These are phyloP conservation scores for Colletotrichum sidae DNA, from an alignment of 2,329 filamentous ascomycete genomes.

Conservation along the genomic window DNA sequence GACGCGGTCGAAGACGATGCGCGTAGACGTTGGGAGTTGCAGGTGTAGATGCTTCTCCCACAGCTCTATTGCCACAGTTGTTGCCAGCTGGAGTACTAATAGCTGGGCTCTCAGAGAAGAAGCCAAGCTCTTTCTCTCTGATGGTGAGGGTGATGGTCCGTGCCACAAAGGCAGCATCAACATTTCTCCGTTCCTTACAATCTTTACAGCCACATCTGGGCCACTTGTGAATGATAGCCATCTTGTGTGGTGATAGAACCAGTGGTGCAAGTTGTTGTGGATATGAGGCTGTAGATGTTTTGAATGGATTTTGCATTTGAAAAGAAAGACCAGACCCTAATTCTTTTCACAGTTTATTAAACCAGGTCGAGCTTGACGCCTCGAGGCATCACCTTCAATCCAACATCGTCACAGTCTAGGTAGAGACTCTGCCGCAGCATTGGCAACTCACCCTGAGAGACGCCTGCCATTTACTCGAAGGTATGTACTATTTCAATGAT, in stretches of 20 bases:
- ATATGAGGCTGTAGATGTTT: too few relatives aligned
- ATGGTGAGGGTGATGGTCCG: constrained; percentile 19
- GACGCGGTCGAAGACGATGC: constrained; percentile 32
- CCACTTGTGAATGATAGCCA: neutral
- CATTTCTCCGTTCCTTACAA: constrained; percentile 29
- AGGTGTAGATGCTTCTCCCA: constrained; percentile 6
- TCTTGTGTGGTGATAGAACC: constrained; percentile 2
- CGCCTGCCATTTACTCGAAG: neutral
- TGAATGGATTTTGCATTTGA: neutral
- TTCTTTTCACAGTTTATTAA: too few relatives aligned
- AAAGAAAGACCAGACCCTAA: neutral
- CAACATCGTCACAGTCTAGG: too few relatives aligned
- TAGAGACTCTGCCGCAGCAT: too few relatives aligned
- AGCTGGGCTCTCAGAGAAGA: constrained; percentile 8
- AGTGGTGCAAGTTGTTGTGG: too few relatives aligned
- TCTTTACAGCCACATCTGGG: constrained; percentile 17
- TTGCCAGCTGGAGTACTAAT: constrained; percentile 28
- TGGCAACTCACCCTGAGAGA: neutral
- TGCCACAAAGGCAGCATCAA: constrained; percentile 12
- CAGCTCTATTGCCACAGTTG: constrained; percentile 22
- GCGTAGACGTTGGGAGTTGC: constrained; percentile 19
- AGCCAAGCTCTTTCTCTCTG: neutral
- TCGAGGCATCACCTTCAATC: too few relatives aligned
- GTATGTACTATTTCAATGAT: constrained; percentile 16
- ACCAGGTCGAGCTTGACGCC: too few relatives aligned